phyloP scores from a whole-genome alignment of 495 filamentous ascomycete genomes.

The Aspergillus campestris region DNA sequence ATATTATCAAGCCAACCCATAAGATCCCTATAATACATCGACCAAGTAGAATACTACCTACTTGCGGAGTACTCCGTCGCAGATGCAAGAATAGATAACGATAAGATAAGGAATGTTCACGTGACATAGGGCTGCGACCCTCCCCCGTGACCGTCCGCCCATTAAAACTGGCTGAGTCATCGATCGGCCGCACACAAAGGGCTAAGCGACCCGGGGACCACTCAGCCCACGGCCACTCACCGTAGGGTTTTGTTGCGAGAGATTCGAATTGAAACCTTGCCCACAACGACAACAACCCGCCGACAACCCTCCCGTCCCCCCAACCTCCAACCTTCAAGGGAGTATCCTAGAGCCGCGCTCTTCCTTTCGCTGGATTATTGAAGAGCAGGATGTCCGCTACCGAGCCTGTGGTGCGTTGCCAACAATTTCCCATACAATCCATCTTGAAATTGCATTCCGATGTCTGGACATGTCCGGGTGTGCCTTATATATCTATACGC shows the following conservation, averaged over 20 bases:
- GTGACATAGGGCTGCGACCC: slow-evolving; percentile 34
- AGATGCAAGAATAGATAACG: too few relatives aligned
- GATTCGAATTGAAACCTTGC: slow-evolving; percentile 23
- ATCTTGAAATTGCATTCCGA: slow-evolving; percentile 2
- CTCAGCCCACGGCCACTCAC: too few relatives aligned
- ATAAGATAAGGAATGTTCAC: too few relatives aligned
- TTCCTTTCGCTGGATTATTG: slow-evolving; percentile 30
- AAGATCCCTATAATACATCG: too few relatives aligned
- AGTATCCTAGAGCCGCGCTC: slow-evolving; percentile 32
- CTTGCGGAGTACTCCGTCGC: too few relatives aligned
- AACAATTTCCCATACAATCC: slow-evolving; percentile 5
- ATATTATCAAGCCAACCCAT: too few relatives aligned
- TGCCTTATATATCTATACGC: neutral
- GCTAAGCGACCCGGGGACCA: too few relatives aligned
- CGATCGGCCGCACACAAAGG: slow-evolving; percentile 21
- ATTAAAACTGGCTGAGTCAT: slow-evolving; percentile 36
- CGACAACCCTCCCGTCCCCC: slow-evolving; percentile 35
- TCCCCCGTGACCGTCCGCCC: slow-evolving; percentile 26
- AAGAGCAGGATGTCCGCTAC: slow-evolving; percentile 91
- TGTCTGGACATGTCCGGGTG: neutral
- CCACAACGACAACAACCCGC: slow-evolving; percentile 43
- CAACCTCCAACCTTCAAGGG: slow-evolving; percentile 13
- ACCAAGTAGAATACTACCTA: too few relatives aligned
- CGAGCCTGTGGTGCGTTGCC: slow-evolving; percentile 83
- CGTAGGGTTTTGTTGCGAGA: too few relatives aligned